phyloP scores from a whole-genome alignment of 768 basidiomycete species.

The Trametes punicea region DNA sequence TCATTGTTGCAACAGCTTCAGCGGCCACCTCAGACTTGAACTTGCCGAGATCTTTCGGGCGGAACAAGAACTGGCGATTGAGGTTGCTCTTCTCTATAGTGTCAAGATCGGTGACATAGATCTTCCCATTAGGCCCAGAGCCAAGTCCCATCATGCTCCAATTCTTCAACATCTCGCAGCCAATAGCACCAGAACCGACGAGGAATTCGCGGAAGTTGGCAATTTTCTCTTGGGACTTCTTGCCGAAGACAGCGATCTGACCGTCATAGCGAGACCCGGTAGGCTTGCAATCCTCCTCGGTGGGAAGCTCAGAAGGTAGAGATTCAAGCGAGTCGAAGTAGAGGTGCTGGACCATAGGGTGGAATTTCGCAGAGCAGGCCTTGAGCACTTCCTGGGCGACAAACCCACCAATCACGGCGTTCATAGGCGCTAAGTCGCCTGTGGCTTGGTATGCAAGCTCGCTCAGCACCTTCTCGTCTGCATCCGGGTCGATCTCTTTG shows the following conservation, averaged over 20 bases:
- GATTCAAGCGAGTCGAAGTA: conserved; percentile 99
- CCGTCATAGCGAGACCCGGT: conserved; percentile 83
- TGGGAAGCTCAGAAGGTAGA: conserved; percentile 69
- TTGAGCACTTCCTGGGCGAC: conserved; percentile 98
- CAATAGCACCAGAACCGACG: conserved; percentile 98
- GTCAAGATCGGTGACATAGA: conserved; percentile 95
- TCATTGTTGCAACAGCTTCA: conserved; percentile 92
- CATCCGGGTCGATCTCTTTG: conserved; percentile 72
- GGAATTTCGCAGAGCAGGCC: conserved; percentile 96
- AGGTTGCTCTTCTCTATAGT: conserved; percentile 99
- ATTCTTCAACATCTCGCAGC: conserved; percentile 99
- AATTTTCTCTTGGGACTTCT: conserved; percentile 88
- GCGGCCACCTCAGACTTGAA: conserved; percentile 97
- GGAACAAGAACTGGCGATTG: conserved; percentile 97
- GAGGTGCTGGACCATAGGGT: conserved; percentile 90
- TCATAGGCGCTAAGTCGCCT: conserved; percentile 86
- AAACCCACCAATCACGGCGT: conserved; percentile 94
- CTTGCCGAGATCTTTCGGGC: conserved; percentile 91
- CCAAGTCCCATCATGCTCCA: conserved; percentile 99
- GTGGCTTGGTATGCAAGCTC: conserved; percentile 90
- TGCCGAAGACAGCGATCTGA: conserved; percentile 96
- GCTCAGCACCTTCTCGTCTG: conserved; percentile 75
- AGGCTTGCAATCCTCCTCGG: conserved; percentile 82
- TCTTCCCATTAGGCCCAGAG: conserved; percentile 69
- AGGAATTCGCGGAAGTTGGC: conserved; percentile 90